Evolutionary conservation across 2,329 filamentous ascomycete species (phyloP), one percentile per base, ranked within the genome.

Genomic region (Huntiella decipiens): DNA sequence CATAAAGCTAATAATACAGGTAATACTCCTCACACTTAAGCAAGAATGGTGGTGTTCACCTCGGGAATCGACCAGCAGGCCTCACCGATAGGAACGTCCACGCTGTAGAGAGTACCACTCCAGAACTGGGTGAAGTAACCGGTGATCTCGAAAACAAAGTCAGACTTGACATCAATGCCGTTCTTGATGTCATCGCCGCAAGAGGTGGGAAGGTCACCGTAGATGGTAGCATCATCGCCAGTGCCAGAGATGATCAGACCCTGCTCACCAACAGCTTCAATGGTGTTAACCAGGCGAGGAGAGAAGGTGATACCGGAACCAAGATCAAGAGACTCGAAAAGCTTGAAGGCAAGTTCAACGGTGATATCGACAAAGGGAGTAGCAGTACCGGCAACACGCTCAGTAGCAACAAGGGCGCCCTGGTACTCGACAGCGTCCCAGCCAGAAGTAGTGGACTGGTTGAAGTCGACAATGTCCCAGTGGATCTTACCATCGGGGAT

Each of bases 341-440:
- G 45, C 52, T 68, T 48, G 54, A 68, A 53, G 50, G 64, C 57
- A 55, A 63, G 53, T n/a, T 58, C 52, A 2, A 58, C 54, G 33
- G 50, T 56, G 4, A 45, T 15, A 16, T 38, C n/a, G 19, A 38
- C 22, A 13, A n/a, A 31, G 19, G 60, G 57, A 40, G 61, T 58
- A 45, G 61, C 43, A 4, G 53, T 52, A 2, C 58, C 60, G 6
- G 53, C 54, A 7, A 56, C 56, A n/a, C 56, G 52, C 44, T 60
- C 54, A 22, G 56, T 56, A 44, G 60, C 55, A 50, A 61, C 58
- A 48, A 54, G 55, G 31, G 55, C 50, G 28, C 58, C 57, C 38
- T 53, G 56, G 52, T 63, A 62, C 13, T 53, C 50, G 17, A 62
- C 61, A 15, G 35, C 32, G 7, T 53, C 54, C 62, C 62, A 64